These are phyloP conservation scores for Aureobasidium namibiae DNA, from an alignment of 2,329 filamentous ascomycete genomes.

Conservation along the genomic window DNA sequence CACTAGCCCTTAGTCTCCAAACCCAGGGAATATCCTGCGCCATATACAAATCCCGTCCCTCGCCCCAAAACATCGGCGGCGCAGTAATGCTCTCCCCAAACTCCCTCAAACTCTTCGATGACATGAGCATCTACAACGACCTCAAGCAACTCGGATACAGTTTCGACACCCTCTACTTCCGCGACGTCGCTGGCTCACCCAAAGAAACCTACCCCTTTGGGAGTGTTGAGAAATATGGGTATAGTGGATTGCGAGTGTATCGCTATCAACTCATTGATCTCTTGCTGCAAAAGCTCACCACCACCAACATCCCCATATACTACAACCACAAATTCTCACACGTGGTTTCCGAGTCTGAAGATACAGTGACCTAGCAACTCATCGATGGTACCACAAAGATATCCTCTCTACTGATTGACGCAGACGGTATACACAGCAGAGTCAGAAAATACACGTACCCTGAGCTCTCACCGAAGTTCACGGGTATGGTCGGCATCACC, in stretches of 20 bases:
- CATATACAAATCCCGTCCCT: constrained; percentile 41
- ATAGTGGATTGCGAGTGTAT: constrained; percentile 47
- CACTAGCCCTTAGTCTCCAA: constrained; percentile 46
- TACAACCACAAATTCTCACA: constrained; percentile 43
- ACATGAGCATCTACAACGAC: constrained; percentile 40
- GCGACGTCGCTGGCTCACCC: constrained; percentile 24
- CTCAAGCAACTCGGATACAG: constrained; percentile 40
- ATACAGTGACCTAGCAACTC: constrained; percentile 24
- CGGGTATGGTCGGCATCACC: constrained; percentile 18
- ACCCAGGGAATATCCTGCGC: constrained; percentile 40
- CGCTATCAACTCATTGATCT: constrained; percentile 44
- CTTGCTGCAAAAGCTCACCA: constrained; percentile 35
- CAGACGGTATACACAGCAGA: constrained; percentile 18
- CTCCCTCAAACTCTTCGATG: constrained; percentile 46
- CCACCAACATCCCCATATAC: constrained; percentile 34
- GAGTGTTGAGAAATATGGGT: constrained; percentile 40
- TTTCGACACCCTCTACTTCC: constrained; percentile 45
- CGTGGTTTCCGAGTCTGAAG: constrained; percentile 24
- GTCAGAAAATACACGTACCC: constrained; percentile 29
- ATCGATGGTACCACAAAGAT: constrained; percentile 16
- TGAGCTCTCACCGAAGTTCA: constrained; percentile 18
- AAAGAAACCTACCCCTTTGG: constrained; percentile 18
- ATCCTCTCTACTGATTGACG: constrained; percentile 20
- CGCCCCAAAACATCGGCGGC: constrained; percentile 25
- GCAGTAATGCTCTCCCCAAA: constrained; percentile 54